Evolutionary conservation across 176 grass and related monocot genomes (phyloP).

Genomic region (Cenchrus purpureus): DNA sequence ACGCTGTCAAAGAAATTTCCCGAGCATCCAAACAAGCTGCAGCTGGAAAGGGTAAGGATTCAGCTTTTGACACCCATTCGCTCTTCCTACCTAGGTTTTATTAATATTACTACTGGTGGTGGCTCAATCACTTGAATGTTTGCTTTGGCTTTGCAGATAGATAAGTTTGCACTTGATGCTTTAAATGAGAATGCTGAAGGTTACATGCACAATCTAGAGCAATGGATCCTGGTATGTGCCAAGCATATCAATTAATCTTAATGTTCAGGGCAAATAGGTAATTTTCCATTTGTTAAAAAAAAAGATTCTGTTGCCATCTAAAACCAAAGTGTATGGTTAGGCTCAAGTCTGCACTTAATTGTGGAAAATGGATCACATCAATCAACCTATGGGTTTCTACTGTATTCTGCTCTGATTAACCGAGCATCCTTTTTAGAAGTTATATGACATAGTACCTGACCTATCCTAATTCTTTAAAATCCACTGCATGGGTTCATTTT

Average conservation of each 20-base stretch:
- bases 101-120: neutral
- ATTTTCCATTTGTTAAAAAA: neutral
- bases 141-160: conserved; percentile 60
- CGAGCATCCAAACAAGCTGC: conserved; percentile 94
- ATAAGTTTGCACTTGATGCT: conserved; percentile 91
- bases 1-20: conserved; percentile 94
- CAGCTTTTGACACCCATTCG: neutral
- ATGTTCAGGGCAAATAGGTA: neutral
- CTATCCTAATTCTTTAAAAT: neutral
- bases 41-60: conserved; percentile 77
- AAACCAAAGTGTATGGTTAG: conserved; percentile 5
- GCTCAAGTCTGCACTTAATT: neutral
- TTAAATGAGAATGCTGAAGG: conserved; percentile 94
- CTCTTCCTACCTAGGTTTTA: neutral
- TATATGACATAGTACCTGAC: neutral
- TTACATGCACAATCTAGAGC: conserved; percentile 94
- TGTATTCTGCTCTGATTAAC: conserved; percentile 18
- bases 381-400: neutral
- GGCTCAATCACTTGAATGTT: conserved; percentile 20
- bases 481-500: too few species aligned
- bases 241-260: conserved; percentile 11
- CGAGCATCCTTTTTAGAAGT: neutral
- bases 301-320: neutral
- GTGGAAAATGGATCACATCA: conserved; percentile 2
- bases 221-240: conserved; percentile 79